Base-by-base conservation (phyloP, 139 green algal genomes). In the Mychonastes homosphaera region DNA sequence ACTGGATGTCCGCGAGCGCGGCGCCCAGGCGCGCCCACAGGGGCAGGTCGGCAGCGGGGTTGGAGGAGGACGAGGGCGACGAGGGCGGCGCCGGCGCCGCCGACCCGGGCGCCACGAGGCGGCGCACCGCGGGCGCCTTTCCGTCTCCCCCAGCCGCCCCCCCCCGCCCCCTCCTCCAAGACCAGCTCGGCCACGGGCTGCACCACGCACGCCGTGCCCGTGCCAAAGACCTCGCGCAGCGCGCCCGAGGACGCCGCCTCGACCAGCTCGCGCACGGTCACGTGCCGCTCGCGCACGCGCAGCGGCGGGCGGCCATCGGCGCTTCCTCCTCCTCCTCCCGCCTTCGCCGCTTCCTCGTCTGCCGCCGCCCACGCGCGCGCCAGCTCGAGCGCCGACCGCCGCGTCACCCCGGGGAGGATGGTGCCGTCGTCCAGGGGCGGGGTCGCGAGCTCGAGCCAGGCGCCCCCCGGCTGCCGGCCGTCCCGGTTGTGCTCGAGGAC, bases 351-450 rank as follows among this genome's bases (percentile, higher is more conserved):
- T 53, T 8, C 18, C 45, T 8, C 9, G 13, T 13, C 9, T 8
- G 27, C 16, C 27, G 24, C 10, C 32, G 44, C 62, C 44, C 23
- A 71, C 63, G 24, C 8, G 27, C 56, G 46, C 2, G 50, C 50
- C 10, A 94, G 69, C 63, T 74, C 35, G 28, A 89, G 60, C 13
- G 94, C 78, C 5, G 74, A 85, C 53, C 83, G 76, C 2, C 86
- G 58, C 0, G 86, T 95, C 15, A 95, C 62, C 6, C 86, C 86
- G 2, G 86, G 84, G 38, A 94, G 60, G 36, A 94, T 91, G 33
- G 78, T 88, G 40, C 87, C 86, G 30, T 81, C 66, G 40, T 65
- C 58, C 35, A 95, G 67, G 7, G 60, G 62, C 0, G 86, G 84
- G 6, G 86, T 95, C 16, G 79, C 75, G 43, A 95, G 73, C 70